Evolutionary conservation across 495 filamentous ascomycete species (phyloP), one percentile per base, ranked within the genome.

Genomic region (Antarctomyces pellizariae): DNA sequence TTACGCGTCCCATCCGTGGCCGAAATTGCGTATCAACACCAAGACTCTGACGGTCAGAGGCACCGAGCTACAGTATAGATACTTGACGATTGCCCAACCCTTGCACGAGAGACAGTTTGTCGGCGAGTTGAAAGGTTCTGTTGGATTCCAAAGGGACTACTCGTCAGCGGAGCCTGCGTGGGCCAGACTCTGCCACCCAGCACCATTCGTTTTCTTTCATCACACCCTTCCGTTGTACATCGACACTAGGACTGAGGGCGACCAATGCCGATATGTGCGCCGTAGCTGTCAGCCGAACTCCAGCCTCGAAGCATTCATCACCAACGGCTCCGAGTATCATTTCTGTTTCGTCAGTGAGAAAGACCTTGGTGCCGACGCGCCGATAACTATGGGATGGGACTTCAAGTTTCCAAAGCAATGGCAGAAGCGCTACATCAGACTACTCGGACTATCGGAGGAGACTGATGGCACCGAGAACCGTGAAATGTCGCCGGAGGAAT

Each of bases 251-350:
- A 59, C 58, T 32, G 76, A 83, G 52, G 86, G 84, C 8, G 89
- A 75, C 9, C 53, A 65, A 9, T 67, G 82, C 25, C 73, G 86
- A 16, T 93, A 80, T 43, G 64, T 80, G 11, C 64, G 86, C 18
- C 64, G 84, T 25, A 93, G 86, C 39, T 97, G 86, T 47, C 64
- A 58, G 26, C 75, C 86, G 2, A 97, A 93, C 39, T 57, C 82
- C 13, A 52, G 50, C 4, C 57, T 97, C 47, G 79, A 77, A 31
- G 83, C 79, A 0, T 71, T 74, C 35, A 62, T 93, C 21, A 73
- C 71, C 2, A 68, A 72, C 22, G 59, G 60, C 8, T 59, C 62
- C 0, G 69, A 80, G 40, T 89, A 77, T 49, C 74, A 77, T 41
- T 86, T 92, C 48, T 92, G 83, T 58, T 66, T 89, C 32, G 61